phyloP scores from a whole-genome alignment of 1,284 basidiomycete genomes.

The Puccinia triticina region DNA sequence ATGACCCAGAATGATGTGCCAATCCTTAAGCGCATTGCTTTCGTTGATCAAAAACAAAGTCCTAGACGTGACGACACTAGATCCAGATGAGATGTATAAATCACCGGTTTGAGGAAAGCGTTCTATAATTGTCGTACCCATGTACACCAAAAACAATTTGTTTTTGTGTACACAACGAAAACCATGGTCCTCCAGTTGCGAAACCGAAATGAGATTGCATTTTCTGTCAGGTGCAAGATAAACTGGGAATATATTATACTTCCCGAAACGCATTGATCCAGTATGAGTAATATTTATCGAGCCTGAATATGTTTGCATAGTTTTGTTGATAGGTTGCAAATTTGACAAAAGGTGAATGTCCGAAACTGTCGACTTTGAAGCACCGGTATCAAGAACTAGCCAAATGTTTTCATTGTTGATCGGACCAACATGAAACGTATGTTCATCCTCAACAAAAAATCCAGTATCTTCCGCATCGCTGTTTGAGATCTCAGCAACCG shows the following conservation, averaged over 20 bases:
- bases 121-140: too few relatives aligned
- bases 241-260: background rate
- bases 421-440: too few relatives aligned
- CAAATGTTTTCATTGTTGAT: too few relatives aligned
- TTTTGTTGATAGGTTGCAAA: background rate
- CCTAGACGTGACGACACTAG: too few relatives aligned
- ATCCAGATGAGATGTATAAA: too few relatives aligned
- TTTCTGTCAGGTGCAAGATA: background rate
- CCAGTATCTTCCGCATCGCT: background rate
- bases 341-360: background rate
- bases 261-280: background rate
- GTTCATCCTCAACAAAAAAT: too few relatives aligned
- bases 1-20: slow-evolving; percentile 15
- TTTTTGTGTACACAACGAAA: too few relatives aligned
- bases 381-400: background rate
- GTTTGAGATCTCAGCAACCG: background rate
- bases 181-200: too few relatives aligned
- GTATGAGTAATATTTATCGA: background rate
- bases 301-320: background rate
- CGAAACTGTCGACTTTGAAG: background rate
- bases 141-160: too few relatives aligned
- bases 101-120: too few relatives aligned
- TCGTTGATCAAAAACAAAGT: background rate
- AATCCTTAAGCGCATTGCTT: background rate
- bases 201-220: too few relatives aligned